Evolutionary conservation across 768 basidiomycete species (phyloP).

Genomic region (Dictyophora rubrovolvata): DNA sequence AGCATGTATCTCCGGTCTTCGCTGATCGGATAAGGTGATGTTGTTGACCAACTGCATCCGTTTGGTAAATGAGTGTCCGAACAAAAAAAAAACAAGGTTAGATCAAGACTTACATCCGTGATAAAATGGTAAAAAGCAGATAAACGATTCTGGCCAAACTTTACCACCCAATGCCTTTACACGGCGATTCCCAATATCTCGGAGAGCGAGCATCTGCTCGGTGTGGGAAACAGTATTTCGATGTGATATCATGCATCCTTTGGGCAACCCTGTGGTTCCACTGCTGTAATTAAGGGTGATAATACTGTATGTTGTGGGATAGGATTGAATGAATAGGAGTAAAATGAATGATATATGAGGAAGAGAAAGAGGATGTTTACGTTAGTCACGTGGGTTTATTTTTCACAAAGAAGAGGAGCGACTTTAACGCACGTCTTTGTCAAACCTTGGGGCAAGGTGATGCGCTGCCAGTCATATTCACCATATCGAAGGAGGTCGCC

Average conservation of each 20-base stretch:
- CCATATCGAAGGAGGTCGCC: constrained; percentile 5
- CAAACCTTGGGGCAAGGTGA: neutral
- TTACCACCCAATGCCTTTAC: constrained; percentile 2
- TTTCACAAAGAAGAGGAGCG: neutral
- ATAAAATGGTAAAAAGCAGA: constrained; percentile 8
- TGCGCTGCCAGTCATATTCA: constrained; percentile 1
- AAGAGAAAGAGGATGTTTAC: neutral
- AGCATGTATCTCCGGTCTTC: constrained; percentile 8
- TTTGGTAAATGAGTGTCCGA: neutral
- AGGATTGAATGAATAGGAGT: neutral
- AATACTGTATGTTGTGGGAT: neutral
- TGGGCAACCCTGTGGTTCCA: constrained; percentile 75
- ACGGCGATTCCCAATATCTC: constrained; percentile 1
- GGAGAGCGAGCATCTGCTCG: constrained; percentile 8
- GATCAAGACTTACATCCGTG: constrained; percentile 6
- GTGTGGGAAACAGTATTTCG: constrained; percentile 8
- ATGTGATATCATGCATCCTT: constrained; percentile 30
- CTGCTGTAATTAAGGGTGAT: constrained; percentile 29
- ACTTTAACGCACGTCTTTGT: constrained; percentile 1
- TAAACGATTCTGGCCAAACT: constrained; percentile 8
- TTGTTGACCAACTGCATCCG: constrained; percentile 2
- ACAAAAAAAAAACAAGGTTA: neutral
- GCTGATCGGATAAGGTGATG: constrained; percentile 7
- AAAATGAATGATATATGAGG: neutral
- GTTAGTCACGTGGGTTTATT: neutral